phyloP scores from a whole-genome alignment of 164 flowering plant species.

The Akebia trifoliata region DNA sequence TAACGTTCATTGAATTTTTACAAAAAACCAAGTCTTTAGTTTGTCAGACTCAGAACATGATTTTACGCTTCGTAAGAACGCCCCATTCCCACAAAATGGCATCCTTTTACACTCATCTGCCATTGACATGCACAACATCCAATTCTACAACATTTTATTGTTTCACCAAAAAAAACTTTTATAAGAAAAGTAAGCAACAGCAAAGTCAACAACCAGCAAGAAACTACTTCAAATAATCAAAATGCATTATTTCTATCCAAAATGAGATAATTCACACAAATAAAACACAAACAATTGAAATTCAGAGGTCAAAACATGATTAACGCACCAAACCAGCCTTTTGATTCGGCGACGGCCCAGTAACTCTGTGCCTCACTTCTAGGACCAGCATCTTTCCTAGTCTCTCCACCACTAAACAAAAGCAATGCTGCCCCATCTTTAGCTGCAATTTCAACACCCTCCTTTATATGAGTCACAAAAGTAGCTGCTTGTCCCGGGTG shows the following conservation, averaged over 20 bases:
- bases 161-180: too few species aligned
- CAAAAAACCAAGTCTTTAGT: too few species aligned
- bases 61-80: too few species aligned
- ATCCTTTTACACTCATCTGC: too few species aligned
- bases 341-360: conserved; percentile 90
- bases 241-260: background rate
- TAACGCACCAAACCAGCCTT: conserved; percentile 94
- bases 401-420: conserved; percentile 97
- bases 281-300: background rate
- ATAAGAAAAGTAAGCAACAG: too few species aligned
- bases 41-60: too few species aligned
- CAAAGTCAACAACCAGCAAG: too few species aligned
- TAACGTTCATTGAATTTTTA: too few species aligned
- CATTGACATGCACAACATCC: too few species aligned
- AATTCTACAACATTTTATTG: too few species aligned
- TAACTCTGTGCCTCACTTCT: conserved; percentile 99
- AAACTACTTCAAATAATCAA: too few species aligned
- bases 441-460: conserved; percentile 69
- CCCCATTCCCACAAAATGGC: too few species aligned
- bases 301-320: background rate
- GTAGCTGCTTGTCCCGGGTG: conserved; percentile 89
- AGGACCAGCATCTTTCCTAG: conserved; percentile 94
- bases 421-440: conserved; percentile 73
- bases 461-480: conserved; percentile 67
- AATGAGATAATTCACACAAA: background rate